phyloP scores from a whole-genome alignment of 768 basidiomycete species.

The Infundibulicybe gibba region DNA sequence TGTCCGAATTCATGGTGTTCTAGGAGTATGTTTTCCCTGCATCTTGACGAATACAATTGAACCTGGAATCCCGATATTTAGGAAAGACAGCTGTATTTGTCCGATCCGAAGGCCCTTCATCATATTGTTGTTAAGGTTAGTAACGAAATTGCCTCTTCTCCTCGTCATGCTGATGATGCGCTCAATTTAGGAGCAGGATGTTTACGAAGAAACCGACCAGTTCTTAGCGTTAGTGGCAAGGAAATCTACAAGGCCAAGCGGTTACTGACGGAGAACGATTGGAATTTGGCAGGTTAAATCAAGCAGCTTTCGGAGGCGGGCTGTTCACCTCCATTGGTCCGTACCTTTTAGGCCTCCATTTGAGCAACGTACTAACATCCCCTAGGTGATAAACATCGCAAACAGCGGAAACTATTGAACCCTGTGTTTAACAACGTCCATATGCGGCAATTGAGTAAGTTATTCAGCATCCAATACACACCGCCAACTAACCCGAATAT shows the following conservation, averaged over 20 bases:
- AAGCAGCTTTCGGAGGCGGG: constrained; percentile 2
- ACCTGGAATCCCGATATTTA: background rate
- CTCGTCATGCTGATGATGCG: background rate
- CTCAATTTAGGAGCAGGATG: constrained; percentile 10
- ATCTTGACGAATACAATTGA: background rate
- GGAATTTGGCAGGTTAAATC: constrained; percentile 4
- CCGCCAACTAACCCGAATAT: background rate
- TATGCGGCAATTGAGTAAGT: constrained; percentile 22
- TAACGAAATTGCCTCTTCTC: background rate
- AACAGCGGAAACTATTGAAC: constrained; percentile 33
- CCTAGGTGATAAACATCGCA: constrained; percentile 8
- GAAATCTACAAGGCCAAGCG: background rate
- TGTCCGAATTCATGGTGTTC: constrained; percentile 12
- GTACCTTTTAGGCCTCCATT: background rate
- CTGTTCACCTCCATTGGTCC: constrained; percentile 5
- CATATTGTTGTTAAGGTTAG: constrained; percentile 30
- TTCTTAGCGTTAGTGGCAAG: constrained; percentile 23
- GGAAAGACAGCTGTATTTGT: constrained; percentile 23
- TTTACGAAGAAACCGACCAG: constrained; percentile 32
- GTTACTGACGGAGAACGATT: background rate
- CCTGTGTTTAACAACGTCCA: constrained; percentile 32
- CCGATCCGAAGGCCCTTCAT: constrained; percentile 32
- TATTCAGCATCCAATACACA: background rate
- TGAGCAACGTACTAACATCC: background rate
- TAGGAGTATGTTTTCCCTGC: constrained; percentile 10